Percentiles rank a stretch among this genome's conserved stretches.
These are phyloP conservation scores for Fusarium napiforme DNA, from an alignment of 2,329 filamentous ascomycete genomes.

Conservation along the genomic window DNA sequence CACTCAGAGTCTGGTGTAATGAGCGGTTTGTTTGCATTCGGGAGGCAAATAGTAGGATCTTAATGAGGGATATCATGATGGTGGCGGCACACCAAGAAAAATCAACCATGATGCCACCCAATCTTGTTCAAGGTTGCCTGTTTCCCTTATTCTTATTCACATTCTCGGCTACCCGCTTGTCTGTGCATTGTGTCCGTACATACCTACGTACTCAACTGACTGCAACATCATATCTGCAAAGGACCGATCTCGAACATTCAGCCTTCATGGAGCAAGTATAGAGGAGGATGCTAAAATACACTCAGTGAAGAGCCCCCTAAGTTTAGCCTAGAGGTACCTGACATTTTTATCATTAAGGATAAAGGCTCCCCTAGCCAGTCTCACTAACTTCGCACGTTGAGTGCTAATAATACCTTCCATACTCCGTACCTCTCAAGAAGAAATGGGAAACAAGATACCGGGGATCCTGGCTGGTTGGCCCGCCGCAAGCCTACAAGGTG, in stretches of 20 bases:
- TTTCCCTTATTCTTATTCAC: slow-evolving; percentile 9
- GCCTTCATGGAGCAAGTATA: background rate
- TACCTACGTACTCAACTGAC: slow-evolving; percentile 1
- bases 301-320: background rate
- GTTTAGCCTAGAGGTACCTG: background rate
- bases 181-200: background rate
- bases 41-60: background rate
- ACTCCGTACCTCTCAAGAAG: background rate
- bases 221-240: slow-evolving; percentile 17
- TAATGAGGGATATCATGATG: slow-evolving; percentile 34
- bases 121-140: background rate
- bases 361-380: background rate
- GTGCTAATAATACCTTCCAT: slow-evolving; percentile 25
- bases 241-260: slow-evolving; percentile 23
- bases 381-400: background rate
- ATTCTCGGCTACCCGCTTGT: background rate
- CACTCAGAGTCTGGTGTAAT: background rate
- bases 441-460: slow-evolving; percentile 1
- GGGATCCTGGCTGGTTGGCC: slow-evolving; percentile 42
- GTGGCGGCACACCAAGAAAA: slow-evolving; percentile 11
- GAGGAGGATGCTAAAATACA: background rate
- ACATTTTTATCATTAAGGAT: background rate
- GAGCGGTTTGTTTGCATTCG: slow-evolving; percentile 5
- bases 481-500: slow-evolving; percentile 39
- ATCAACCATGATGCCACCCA: slow-evolving; percentile 21